phyloP scores from a whole-genome alignment of 2,329 filamentous ascomycete species.

The Aspergillus piperis region DNA sequence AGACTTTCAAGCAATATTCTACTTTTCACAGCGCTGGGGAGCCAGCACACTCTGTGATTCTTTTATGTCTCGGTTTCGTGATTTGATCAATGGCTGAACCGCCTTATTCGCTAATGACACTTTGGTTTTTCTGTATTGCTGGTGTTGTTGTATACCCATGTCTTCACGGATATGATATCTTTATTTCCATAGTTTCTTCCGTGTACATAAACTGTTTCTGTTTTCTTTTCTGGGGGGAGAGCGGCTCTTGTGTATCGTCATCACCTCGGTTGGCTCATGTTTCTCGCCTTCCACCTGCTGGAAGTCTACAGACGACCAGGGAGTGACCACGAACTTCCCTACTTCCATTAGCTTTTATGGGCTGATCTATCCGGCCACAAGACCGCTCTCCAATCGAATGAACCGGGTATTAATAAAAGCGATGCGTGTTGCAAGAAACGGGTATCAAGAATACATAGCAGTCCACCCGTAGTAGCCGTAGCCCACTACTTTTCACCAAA shows the following conservation, averaged over 20 bases:
- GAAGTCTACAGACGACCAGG: not conserved
- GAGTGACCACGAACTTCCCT: not conserved
- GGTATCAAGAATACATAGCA: too few species aligned
- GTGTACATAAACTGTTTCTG: slow-evolving; percentile 27
- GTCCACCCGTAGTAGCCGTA: not conserved
- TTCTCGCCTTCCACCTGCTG: not conserved
- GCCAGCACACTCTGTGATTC: not conserved
- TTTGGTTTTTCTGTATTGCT: slow-evolving; percentile 11
- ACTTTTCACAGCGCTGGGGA: not conserved
- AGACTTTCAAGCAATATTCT: not conserved
- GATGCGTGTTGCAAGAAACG: too few species aligned
- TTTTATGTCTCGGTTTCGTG: not conserved
- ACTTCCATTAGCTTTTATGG: not conserved
- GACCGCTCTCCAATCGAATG: too few species aligned
- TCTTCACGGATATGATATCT: slow-evolving; percentile 11
- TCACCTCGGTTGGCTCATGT: not conserved
- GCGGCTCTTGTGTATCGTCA: slow-evolving; percentile 15
- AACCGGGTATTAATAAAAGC: too few species aligned
- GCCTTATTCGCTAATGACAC: not conserved
- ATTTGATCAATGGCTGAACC: not conserved
- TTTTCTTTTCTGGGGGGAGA: slow-evolving; percentile 9
- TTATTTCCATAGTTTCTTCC: slow-evolving; percentile 18
- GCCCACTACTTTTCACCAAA: not conserved
- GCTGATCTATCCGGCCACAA: not conserved
- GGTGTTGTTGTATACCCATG: slow-evolving; percentile 26